Evolutionary conservation across 495 filamentous ascomycete genomes (phyloP), one percentile per base, ranked within the genome.

Genomic region (Penicillium macrosclerotiorum): DNA sequence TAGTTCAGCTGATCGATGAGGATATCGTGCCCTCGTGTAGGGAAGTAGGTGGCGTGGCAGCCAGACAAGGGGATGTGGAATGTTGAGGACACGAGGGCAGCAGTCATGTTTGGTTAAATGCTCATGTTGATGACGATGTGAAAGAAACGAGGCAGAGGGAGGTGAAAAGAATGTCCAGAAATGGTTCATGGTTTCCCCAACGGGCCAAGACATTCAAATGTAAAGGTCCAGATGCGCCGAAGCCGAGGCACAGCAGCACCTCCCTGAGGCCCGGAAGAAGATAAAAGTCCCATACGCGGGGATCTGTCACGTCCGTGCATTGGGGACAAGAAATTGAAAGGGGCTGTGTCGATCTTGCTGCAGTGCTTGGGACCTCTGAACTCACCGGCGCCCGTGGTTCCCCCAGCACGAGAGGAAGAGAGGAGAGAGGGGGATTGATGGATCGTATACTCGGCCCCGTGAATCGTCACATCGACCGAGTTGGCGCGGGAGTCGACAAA

Each of bases 381-480:
- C 74, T 50, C 65, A 90, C 88, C 87, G 60, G 91, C 90, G 44
- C 93, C 93, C 3, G 93, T 98, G 1, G 93, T 98, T 1, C 93
- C 94, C 13, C 82, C 84, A 16, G 79, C 76, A 12, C 89, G 82
- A 46, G 83, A 79, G 5, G 89, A 93, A 2, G 81, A 79, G 7
- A 98, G 76, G 8, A 96, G 65, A 3, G 80, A 79, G 7, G 92
- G 93, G 1, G 89, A 95, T 64, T 98, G 93, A 47, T 84, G 79
- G 57, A 96, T 88, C 9, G 76, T 80, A 37, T 93, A 78, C 54
- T 94, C 88, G 43, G 73, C 74, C 33, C 72, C 81, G 46, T 72
- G 78, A 54, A 96, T 74, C 17, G 78, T 76, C 43, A 96, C 53
- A 11, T 93, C 81, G 39, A 96, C 53, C 11, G 68, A 65, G 1